Base-by-base conservation (phyloP, 495 filamentous ascomycete genomes). In the Daldinia bambusicola region DNA sequence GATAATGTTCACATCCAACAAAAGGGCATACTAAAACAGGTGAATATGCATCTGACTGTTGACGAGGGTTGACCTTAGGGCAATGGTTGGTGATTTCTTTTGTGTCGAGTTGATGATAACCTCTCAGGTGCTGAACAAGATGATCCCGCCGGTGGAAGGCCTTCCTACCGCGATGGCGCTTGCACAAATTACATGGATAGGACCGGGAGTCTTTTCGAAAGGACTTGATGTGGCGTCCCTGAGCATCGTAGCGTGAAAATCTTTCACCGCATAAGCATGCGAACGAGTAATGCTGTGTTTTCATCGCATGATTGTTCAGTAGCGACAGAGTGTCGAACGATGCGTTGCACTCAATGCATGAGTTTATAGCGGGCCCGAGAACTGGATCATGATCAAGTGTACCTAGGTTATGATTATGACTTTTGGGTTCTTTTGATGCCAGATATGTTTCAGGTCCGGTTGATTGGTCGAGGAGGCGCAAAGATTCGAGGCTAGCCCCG, bases 81-180 rank as follows among this genome's bases (percentile, higher is more conserved):
- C 2, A 30, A 8, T 38, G 20, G 6, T 55, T 55, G 3, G 55
- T 18, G 7, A 77, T 72, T 48, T 74, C 59, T 4, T 61, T 65
- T 0, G 22, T 6, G 2, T 75, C 62, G 31, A 73, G 71, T 48
- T 79, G 72, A 60, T 83, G 81, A 45, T 80, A 83, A 4, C 72
- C 73, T 0, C 55, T 55, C 38, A 83, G 64, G 66, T 82, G 81
- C 36, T 82, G 78, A 12, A 66, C 56, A 5, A 81, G 69, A 57
- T 83, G 77, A 65, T 83, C 79, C 20, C 63, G 74, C 20, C 80
- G 77, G 20, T 69, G 74, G 59, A 83, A 82, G 14, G 72, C 76
- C 14, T 80, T 61, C n/a, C 61, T 72, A 30, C 76, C 80, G 36
- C 75, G 75, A 63, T 80, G 66, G 50, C 58, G 76, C 43, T 67